Base-by-base conservation (phyloP, 495 filamentous ascomycete species). In the Aspergillus diversus region DNA sequence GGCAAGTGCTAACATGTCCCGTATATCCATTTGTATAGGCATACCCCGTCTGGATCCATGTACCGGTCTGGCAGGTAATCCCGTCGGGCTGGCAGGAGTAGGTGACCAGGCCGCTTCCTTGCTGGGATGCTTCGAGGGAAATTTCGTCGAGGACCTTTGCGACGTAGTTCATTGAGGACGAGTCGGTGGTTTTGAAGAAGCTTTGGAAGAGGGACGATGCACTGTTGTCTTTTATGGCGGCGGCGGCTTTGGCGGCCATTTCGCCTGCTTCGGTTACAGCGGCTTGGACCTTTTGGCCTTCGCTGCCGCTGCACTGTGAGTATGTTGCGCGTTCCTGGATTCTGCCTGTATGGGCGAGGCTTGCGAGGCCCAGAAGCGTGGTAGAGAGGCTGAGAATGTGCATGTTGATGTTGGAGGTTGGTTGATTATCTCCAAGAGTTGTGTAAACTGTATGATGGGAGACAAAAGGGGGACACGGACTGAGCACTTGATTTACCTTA, bases 171-270 rank as follows among this genome's bases (percentile, higher is more conserved):
- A 27, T 61, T 27, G 59, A 27, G 8, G 33, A 8, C 5, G 50
- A 31, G 37, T 61, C 59, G 50, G 59, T 55, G 16, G 59, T 55
- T 48, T 61, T 46, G 50, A 61, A 61, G 49, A 61, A 61, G 34
- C 39, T 48, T 21, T 61, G 34, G 59, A 61, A 61, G 4, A 61
- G 50, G 3, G 56, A 58, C 0, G 56, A 33, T 5, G 33, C 39
- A 3, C 0, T 33, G 0, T 58, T 49, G 39, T 17, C 35, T 13
- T 43, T 39, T 17, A 58, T 58, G 56, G 39, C 33, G 56, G 56
- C 42, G 27, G 56, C 56, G 21, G 56, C 56, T 58, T 49, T 48
- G 17, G 39, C 39, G 42, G 56, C 56, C 56, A 58, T 58, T 34
- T 58, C 8, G 56, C 56, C 56, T 0, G 56, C 56, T 2, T 5